Evolutionary conservation across 2,329 filamentous ascomycete species (phyloP).

Genomic region (Biscogniauxia sp.): DNA sequence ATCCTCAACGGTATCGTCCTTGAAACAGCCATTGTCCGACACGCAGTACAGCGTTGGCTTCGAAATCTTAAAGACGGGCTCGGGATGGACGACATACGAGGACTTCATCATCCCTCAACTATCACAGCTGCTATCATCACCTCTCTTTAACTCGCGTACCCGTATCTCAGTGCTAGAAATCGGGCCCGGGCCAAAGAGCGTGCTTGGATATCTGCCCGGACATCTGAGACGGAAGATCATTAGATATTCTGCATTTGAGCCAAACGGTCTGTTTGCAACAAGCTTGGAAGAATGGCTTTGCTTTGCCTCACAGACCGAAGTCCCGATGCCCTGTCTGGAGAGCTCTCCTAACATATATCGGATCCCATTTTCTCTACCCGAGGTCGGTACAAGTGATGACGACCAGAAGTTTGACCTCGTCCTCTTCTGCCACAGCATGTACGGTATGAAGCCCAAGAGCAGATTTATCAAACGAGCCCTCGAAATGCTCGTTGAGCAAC

Average conservation of each 20-base stretch:
- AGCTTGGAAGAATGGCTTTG: slow-evolving; percentile 43
- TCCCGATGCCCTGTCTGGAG: slow-evolving; percentile 42
- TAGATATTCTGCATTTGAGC: slow-evolving; percentile 54
- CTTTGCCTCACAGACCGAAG: slow-evolving; percentile 20
- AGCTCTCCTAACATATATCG: slow-evolving; percentile 37
- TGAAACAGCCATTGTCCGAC: slow-evolving; percentile 40
- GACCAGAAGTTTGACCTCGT: slow-evolving; percentile 51
- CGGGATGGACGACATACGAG: slow-evolving; percentile 41
- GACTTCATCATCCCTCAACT: slow-evolving; percentile 54
- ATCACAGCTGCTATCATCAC: slow-evolving; percentile 34
- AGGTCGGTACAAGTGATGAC: slow-evolving; percentile 17
- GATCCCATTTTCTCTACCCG: slow-evolving; percentile 36
- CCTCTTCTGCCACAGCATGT: slow-evolving; percentile 64
- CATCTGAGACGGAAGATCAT: slow-evolving; percentile 41
- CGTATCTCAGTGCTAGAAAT: slow-evolving; percentile 57
- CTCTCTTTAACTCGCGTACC: slow-evolving; percentile 40
- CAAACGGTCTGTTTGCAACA: slow-evolving; percentile 45
- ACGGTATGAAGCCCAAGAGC: slow-evolving; percentile 53
- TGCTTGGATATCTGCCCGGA: slow-evolving; percentile 49
- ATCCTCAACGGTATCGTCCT: slow-evolving; percentile 3
- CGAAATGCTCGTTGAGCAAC: slow-evolving; percentile 39
- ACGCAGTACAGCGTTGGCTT: slow-evolving; percentile 49
- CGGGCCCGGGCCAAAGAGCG: slow-evolving; percentile 54
- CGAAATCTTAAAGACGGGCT: slow-evolving; percentile 37
- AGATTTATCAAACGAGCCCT: slow-evolving; percentile 46